Percentiles rank a stretch among this genome's conserved stretches.
Conservation (phyloP, 2,329 filamentous ascomycete species). For the Colletotrichum euphorbiae region DNA sequence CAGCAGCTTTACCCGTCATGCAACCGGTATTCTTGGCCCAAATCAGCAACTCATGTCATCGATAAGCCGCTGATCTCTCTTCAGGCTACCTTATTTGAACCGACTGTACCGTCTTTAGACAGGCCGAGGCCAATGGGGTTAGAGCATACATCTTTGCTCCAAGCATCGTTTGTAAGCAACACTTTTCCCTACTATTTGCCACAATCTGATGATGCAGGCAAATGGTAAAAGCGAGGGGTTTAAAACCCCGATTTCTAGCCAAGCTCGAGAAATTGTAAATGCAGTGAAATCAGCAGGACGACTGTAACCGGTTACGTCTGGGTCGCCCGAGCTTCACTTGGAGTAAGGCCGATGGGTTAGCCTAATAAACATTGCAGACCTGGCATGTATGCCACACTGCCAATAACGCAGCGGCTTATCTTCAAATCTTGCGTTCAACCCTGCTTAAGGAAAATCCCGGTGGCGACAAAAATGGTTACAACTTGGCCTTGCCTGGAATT, state of each 20-base stretch:
- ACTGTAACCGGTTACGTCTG: background rate
- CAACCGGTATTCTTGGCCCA: background rate
- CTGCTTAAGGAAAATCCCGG: slow-evolving; percentile 51
- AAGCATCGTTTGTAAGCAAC: slow-evolving; percentile 60
- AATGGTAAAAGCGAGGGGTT: slow-evolving; percentile 11
- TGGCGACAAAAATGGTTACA: slow-evolving; percentile 60
- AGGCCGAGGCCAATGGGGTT: slow-evolving; percentile 55
- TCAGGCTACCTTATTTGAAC: slow-evolving; percentile 51
- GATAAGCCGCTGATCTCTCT: background rate
- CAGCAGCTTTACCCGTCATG: background rate
- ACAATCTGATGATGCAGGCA: background rate
- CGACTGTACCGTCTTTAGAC: slow-evolving; percentile 58
- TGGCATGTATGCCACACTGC: slow-evolving; percentile 66
- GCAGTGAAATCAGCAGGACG: background rate
- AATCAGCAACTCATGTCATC: background rate
- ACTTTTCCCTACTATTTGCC: background rate
- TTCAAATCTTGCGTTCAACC: slow-evolving; percentile 58
- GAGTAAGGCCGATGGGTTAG: background rate
- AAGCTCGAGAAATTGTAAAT: slow-evolving; percentile 5
- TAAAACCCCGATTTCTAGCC: background rate
- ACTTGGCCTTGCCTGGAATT: slow-evolving; percentile 60
- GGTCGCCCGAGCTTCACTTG: background rate
- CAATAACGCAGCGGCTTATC: slow-evolving; percentile 60
- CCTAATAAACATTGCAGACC: slow-evolving; percentile 43
- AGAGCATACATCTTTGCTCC: slow-evolving; percentile 64